phyloP scores from a whole-genome alignment of 2,329 filamentous ascomycete genomes.

The Corinectria fuckeliana region DNA sequence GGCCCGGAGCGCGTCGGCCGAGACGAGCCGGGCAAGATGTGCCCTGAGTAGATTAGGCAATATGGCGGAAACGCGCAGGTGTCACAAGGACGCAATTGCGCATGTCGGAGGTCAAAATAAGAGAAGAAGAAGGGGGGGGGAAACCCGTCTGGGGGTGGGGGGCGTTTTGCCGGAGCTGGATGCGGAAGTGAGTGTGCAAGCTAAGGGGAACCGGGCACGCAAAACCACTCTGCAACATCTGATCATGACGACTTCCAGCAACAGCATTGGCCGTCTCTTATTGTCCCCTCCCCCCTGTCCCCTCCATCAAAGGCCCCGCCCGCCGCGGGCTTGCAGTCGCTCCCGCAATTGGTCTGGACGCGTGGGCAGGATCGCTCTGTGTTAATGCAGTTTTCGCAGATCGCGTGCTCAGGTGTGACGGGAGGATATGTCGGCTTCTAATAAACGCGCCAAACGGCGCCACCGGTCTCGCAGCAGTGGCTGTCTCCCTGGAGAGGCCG shows the following conservation, averaged over 20 bases:
- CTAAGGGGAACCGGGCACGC: not conserved
- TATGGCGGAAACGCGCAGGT: not conserved
- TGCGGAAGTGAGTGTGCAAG: too few species aligned
- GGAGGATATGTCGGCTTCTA: slow-evolving; percentile 7
- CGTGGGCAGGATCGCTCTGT: not conserved
- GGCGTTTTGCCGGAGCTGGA: not conserved
- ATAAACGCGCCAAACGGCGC: not conserved
- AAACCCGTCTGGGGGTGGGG: not conserved
- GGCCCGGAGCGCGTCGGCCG: slow-evolving; percentile 11
- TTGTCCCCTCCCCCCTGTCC: slow-evolving; percentile 7
- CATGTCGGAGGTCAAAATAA: slow-evolving; percentile 1
- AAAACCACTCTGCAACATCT: slow-evolving; percentile 13
- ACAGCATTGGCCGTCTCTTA: slow-evolving; percentile 14
- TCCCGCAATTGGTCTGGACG: slow-evolving; percentile 28
- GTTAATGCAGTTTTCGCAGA: slow-evolving; percentile 15
- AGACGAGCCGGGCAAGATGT: slow-evolving; percentile 1
- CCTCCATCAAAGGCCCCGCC: not conserved
- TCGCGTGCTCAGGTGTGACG: slow-evolving; percentile 15
- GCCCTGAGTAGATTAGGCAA: not conserved
- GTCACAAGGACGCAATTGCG: slow-evolving; percentile 6
- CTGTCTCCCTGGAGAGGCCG: not conserved
- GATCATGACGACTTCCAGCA: slow-evolving; percentile 20
- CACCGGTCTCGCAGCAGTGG: not conserved
- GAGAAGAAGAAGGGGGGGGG: not conserved
- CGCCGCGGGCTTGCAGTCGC: slow-evolving; percentile 16